phyloP scores from a whole-genome alignment of 2,329 filamentous ascomycete genomes.

The Fusarium sp. region DNA sequence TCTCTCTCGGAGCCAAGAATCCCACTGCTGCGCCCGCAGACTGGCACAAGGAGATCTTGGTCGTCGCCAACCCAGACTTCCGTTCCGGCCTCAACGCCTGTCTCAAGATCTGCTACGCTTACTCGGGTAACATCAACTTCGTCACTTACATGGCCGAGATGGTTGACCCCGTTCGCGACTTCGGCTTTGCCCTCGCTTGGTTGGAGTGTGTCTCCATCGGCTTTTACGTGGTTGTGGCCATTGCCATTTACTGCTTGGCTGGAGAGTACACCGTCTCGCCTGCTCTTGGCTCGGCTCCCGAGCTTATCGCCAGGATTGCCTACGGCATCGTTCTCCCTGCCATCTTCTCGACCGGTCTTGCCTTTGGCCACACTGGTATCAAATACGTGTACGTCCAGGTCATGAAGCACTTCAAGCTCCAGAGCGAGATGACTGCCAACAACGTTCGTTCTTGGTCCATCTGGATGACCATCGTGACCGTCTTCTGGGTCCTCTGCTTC shows the following conservation, averaged over 20 bases:
- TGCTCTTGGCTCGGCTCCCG: constrained; percentile 42
- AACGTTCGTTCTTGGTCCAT: constrained; percentile 50
- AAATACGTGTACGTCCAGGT: constrained; percentile 51
- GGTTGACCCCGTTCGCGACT: constrained; percentile 50
- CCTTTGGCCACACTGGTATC: constrained; percentile 50
- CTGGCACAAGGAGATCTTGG: constrained; percentile 46
- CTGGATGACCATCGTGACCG: constrained; percentile 50
- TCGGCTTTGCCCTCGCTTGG: constrained; percentile 43
- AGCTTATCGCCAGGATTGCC: constrained; percentile 43
- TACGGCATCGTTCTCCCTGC: constrained; percentile 49
- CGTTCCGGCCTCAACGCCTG: constrained; percentile 49
- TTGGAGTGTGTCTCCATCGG: constrained; percentile 43
- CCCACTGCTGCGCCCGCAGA: constrained; percentile 44
- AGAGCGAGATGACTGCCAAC: constrained; percentile 49
- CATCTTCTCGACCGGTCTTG: constrained; percentile 47
- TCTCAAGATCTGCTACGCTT: constrained; percentile 52
- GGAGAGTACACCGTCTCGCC: constrained; percentile 46
- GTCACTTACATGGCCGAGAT: constrained; percentile 53
- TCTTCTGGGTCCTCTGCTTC: constrained; percentile 52
- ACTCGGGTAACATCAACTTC: constrained; percentile 53
- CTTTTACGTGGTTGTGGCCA: constrained; percentile 43
- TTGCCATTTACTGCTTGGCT: constrained; percentile 45
- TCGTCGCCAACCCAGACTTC: constrained; percentile 48
- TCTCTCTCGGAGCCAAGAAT: constrained; percentile 48
- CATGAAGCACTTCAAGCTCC: constrained; percentile 49